Base-by-base conservation (phyloP, 495 filamentous ascomycete genomes). In the Cercophora sp. region DNA sequence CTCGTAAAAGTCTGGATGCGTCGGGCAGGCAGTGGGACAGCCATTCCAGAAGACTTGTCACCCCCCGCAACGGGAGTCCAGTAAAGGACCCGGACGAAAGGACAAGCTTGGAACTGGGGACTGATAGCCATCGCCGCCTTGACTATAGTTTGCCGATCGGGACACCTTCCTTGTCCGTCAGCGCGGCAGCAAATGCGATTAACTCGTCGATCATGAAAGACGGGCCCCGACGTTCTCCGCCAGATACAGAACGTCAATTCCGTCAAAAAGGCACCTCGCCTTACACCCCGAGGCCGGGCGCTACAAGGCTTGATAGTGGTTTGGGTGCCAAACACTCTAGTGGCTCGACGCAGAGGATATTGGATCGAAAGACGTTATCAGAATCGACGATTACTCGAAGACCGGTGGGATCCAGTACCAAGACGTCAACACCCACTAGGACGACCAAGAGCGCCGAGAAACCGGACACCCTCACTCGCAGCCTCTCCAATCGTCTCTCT, bases 171-270 rank as follows among this genome's bases (percentile, higher is more conserved):
- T 61, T 77, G 15, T 73, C 75, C 9, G 58, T 78, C 9, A 73
- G 69, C 20, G 75, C 75, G 34, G 75, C 75, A 5, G 73, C 75
- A 22, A 78, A 69, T 35, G 75, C 75, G 1, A 42, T 78, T 25
- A 71, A 62, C 26, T 61, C 70, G 11, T 46, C 67, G 35, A 42
- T 57, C 10, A 42, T 67, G 20, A 62, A 60, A 47, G 46, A 48
- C 10, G 20, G 20, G 31, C 9, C 22, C 11, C 35, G 15, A 6
- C 29, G 5, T 2, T 10, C 31, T 13, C 15, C 32, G 4, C 46
- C 11, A 19, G 46, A 37, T 13, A 32, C 11, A 4, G 46, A 48
- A 34, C 29, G 19, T 8, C 19, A 11, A 26, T 10, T 20, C 15
- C 46, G 46, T 10, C 31, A 16, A 13, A 25, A 20, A 6, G 13